Percentiles rank a stretch among this genome's conserved stretches.
Evolutionary conservation across 177 flowering plant genomes (phyloP).

Genomic region (Vitis hybrid): DNA sequence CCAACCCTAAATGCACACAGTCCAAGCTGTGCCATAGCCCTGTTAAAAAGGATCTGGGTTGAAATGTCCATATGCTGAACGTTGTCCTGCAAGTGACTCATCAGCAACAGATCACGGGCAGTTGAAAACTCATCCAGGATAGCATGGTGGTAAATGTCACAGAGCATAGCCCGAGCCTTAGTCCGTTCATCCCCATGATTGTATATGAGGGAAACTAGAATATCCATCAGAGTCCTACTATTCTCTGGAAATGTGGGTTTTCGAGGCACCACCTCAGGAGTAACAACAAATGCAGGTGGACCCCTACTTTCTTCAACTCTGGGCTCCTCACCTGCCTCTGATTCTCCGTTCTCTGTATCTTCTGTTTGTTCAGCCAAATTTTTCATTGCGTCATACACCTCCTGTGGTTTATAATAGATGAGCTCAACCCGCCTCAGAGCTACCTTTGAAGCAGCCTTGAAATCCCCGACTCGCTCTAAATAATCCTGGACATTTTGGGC

Average conservation of each 20-base stretch:
- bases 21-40: constrained; percentile 97
- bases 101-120: constrained; percentile 79
- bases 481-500: constrained; percentile 90
- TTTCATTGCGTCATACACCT: constrained; percentile 92
- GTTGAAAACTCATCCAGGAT: constrained; percentile 67
- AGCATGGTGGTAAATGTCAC: constrained; percentile 98
- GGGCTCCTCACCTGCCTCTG: constrained; percentile 45
- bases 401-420: constrained; percentile 89
- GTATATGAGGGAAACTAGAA: constrained; percentile 82
- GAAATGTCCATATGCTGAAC: constrained; percentile 88
- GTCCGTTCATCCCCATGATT: constrained; percentile 92
- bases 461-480: constrained; percentile 58
- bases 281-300: constrained; percentile 67
- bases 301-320: constrained; percentile 57
- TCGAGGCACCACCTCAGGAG: constrained; percentile 81
- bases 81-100: constrained; percentile 96
- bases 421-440: constrained; percentile 81
- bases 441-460: constrained; percentile 80
- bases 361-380: constrained; percentile 65
- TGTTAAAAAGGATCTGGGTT: constrained; percentile 82
- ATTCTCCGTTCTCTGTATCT: constrained; percentile 39
- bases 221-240: constrained; percentile 78
- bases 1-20: constrained; percentile 82
- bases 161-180: constrained; percentile 94
- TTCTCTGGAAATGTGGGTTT: constrained; percentile 77